Percentiles rank a stretch among this genome's conserved stretches.
These are phyloP conservation scores for Aquilaria yunnanensis DNA, from an alignment of 345 rosid genomes.

Conservation along the genomic window DNA sequence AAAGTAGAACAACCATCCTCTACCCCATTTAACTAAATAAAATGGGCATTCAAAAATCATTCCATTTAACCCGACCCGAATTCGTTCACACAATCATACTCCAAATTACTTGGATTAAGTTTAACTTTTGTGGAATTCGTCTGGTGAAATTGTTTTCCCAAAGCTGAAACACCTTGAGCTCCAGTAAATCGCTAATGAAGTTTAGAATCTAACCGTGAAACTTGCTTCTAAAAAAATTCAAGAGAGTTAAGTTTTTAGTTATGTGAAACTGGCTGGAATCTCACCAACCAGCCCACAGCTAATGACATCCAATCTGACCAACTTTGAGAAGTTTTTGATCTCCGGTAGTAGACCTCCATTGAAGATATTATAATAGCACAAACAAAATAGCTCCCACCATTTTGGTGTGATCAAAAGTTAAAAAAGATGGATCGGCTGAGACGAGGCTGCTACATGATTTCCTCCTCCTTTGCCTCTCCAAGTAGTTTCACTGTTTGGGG, in stretches of 20 bases:
- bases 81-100: too few species aligned
- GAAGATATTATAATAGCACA: slow-evolving; percentile 68
- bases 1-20: too few species aligned
- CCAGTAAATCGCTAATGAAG: slow-evolving; percentile 48
- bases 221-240: slow-evolving; percentile 69
- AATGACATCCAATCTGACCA: slow-evolving; percentile 69
- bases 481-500: too few species aligned
- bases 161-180: slow-evolving; percentile 49
- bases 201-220: slow-evolving; percentile 79
- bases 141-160: slow-evolving; percentile 97
- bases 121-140: slow-evolving; percentile 59
- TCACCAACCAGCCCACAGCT: slow-evolving; percentile 67
- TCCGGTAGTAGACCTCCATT: slow-evolving; percentile 69
- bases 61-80: too few species aligned
- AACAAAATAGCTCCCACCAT: slow-evolving; percentile 18
- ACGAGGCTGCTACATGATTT: too few species aligned
- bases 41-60: too few species aligned
- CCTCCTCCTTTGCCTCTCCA: too few species aligned
- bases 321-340: slow-evolving; percentile 30
- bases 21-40: too few species aligned
- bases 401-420: too few species aligned
- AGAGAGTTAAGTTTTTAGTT: slow-evolving; percentile 54
- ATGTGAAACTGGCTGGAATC: slow-evolving; percentile 57
- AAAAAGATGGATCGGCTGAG: too few species aligned
- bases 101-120: slow-evolving; percentile 7